Evolutionary conservation across 345 rosid genomes (phyloP).

Genomic region (Citrus hindsii): DNA sequence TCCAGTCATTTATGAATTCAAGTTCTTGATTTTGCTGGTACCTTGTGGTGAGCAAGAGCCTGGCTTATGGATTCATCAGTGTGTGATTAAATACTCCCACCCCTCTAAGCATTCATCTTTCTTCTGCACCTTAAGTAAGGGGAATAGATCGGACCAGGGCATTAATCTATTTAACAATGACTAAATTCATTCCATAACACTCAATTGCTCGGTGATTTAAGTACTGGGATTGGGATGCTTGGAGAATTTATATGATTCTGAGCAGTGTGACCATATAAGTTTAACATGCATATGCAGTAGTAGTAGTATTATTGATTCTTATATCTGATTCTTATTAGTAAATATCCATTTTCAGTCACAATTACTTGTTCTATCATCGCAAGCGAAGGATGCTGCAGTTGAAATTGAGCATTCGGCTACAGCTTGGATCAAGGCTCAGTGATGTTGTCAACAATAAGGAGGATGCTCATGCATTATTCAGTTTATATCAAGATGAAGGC

Average conservation of each 20-base stretch:
- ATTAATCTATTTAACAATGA: not conserved
- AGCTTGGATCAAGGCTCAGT: slow-evolving; percentile 80
- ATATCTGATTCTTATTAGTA: not conserved
- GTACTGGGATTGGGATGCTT: not conserved
- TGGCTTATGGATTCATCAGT: not conserved
- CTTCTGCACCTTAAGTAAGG: not conserved
- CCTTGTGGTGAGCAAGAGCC: not conserved
- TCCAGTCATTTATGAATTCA: not conserved
- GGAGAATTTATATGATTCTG: not conserved
- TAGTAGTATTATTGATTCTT: slow-evolving; percentile 2
- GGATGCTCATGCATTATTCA: slow-evolving; percentile 66
- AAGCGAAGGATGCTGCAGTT: slow-evolving; percentile 76
- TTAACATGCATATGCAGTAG: not conserved
- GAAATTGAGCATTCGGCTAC: slow-evolving; percentile 64
- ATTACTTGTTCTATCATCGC: slow-evolving; percentile 44
- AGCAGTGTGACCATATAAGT: not conserved
- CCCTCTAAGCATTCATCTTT: not conserved
- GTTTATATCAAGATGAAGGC: slow-evolving; percentile 67
- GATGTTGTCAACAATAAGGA: slow-evolving; percentile 66
- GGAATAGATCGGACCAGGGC: not conserved
- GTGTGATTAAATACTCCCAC: not conserved
- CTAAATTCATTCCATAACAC: not conserved
- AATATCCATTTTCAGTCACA: slow-evolving; percentile 32
- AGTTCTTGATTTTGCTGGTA: not conserved
- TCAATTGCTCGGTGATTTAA: not conserved